Conservation (phyloP, 2,329 filamentous ascomycete genomes). For the Colletotrichum eleusines region DNA sequence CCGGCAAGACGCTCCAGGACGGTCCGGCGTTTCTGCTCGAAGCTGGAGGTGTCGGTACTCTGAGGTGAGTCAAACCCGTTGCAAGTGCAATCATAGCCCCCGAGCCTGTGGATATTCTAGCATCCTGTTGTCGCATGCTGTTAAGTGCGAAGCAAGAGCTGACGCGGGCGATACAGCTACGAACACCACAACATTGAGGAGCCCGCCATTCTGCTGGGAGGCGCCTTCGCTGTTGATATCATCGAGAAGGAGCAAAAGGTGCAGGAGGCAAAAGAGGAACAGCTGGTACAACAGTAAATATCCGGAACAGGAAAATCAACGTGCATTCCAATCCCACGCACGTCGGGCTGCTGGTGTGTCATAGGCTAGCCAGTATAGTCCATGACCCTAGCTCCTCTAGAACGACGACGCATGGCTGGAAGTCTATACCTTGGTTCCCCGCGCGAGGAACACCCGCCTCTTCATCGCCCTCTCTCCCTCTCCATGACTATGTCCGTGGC, state of each 20-base stretch:
- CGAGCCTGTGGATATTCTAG: background rate
- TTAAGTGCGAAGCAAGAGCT: background rate
- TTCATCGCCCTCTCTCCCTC: constrained; percentile 52
- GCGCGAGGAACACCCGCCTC: constrained; percentile 54
- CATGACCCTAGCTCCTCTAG: background rate
- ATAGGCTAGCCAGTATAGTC: background rate
- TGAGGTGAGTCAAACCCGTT: constrained; percentile 67
- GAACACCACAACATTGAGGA: constrained; percentile 84
- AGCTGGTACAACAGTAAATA: background rate
- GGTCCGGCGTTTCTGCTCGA: constrained; percentile 88
- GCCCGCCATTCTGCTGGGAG: constrained; percentile 82
- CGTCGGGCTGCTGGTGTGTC: background rate
- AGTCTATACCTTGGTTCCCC: constrained; percentile 42
- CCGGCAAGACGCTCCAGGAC: constrained; percentile 77
- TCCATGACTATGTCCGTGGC: constrained; percentile 42
- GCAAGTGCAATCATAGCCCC: background rate
- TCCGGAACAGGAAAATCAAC: background rate
- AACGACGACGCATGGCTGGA: background rate
- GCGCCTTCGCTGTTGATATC: constrained; percentile 71
- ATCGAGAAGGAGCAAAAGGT: constrained; percentile 43
- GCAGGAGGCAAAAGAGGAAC: background rate
- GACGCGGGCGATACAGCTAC: constrained; percentile 65
- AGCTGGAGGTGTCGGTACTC: constrained; percentile 83
- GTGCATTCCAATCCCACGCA: background rate
- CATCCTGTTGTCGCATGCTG: background rate